Evolutionary conservation across 1,284 basidiomycete genomes (phyloP).

Genomic region (Malassezia restricta): DNA sequence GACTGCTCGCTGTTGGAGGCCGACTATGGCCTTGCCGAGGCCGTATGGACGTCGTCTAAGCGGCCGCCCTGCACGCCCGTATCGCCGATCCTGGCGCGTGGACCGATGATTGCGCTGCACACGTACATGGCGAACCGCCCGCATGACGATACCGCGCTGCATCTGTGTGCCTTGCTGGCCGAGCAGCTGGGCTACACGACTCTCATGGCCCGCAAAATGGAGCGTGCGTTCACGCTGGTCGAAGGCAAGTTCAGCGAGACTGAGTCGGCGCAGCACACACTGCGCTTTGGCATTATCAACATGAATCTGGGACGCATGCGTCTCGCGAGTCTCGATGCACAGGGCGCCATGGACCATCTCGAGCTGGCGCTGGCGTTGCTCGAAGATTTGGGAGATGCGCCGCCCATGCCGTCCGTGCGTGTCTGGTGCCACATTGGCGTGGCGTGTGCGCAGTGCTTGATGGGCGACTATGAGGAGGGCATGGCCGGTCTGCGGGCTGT

Average conservation of each 20-base stretch:
- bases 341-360: conserved; percentile 59
- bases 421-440: conserved; percentile 16
- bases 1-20: conserved; percentile 61
- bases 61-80: conserved; percentile 50
- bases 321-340: conserved; percentile 55
- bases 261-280: conserved; percentile 65
- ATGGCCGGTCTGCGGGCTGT: conserved; percentile 10
- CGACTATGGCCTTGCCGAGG: conserved; percentile 65
- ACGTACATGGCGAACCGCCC: conserved; percentile 63
- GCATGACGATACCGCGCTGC: conserved; percentile 61
- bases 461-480: conserved; percentile 7
- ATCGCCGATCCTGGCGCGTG: conserved; percentile 22
- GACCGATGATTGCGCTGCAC: conserved; percentile 62
- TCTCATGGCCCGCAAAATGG: conserved; percentile 55
- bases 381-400: conserved; percentile 50
- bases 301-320: conserved; percentile 68
- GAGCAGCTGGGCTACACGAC: conserved; percentile 67
- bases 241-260: conserved; percentile 77
- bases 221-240: conserved; percentile 60
- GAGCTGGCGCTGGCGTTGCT: conserved; percentile 65
- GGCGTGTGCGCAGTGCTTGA: conserved; percentile 14
- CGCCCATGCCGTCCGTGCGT: conserved; percentile 3
- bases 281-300: conserved; percentile 68
- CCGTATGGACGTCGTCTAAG: conserved; percentile 49
- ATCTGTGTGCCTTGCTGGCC: conserved; percentile 73